Evolutionary conservation across 257 asterid species (phyloP), one percentile per base, ranked within the genome.

Genomic region (Gentiana straminea): DNA sequence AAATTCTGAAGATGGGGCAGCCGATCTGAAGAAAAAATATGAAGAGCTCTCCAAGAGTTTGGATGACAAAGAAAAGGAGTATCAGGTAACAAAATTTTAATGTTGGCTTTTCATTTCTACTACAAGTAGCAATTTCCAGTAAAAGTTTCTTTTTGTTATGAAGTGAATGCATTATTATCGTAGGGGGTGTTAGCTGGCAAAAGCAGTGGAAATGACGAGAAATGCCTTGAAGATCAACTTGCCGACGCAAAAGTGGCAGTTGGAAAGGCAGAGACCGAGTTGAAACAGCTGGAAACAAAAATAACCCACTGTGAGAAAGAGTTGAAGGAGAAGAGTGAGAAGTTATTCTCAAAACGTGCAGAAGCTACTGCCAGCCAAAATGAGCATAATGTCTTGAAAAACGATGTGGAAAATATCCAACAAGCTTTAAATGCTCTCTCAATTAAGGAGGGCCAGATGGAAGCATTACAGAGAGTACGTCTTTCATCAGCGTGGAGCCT

Each of bases 171-270:
- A 57, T 35, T 45, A 38, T 49, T 35, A 41, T 57, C 79, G 24
- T 68, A 92, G 99, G 99, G 97, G 54, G 94, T 92, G 39, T 67
- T 88, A 73, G 97, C 95, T 10, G 99, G 99, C 44, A 92, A 88
- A 75, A 76, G 94, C 73, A 92, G 80, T 67, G 99, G 95, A 68
- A 74, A 78, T 77, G 99, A 92, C 70, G 99, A 92, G 70, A 92
- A 92, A 69, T 92, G 99, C 74, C 95, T 92, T 57, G 97, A 92
- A 74, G 99, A 88, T 72, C 99, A 92, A 77, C 79, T 92, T 50
- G 84, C 69, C 55, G 99, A 92, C 74, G 97, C 95, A 24, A 88
- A 85, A 81, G 83, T 81, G 58, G 84, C 79, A 53, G 99, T 88
- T 61, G 99, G 97, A 75, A 75, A 57, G 61, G 83, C 86, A 64